A percentile compares a stretch with the other conserved stretches of the same genome.
Conservation (phyloP, 2,329 filamentous ascomycete genomes). For the Rutstroemia sp. region DNA sequence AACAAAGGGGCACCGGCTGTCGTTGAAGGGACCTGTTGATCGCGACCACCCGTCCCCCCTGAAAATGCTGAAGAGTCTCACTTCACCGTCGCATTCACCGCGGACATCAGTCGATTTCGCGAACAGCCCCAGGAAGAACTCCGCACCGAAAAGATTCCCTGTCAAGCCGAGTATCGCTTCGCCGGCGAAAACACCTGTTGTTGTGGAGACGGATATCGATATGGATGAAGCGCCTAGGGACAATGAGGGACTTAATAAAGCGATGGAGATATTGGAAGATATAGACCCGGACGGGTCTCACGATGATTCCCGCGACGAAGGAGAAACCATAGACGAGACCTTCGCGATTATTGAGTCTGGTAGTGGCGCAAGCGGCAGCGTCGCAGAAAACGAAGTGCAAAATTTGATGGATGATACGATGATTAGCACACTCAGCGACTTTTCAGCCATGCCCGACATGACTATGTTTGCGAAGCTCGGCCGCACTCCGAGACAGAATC, state of each 20-base stretch:
- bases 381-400: slow-evolving; percentile 1
- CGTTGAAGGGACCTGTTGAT: slow-evolving; percentile 21
- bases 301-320: slow-evolving; percentile 16
- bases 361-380: slow-evolving; percentile 29
- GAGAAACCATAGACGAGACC: slow-evolving; percentile 22
- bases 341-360: slow-evolving; percentile 27
- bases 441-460: slow-evolving; percentile 84
- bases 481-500: slow-evolving; percentile 39
- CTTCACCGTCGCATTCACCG: slow-evolving; percentile 18
- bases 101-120: slow-evolving; percentile 14
- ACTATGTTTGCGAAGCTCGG: slow-evolving; percentile 72
- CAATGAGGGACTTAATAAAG: slow-evolving; percentile 49
- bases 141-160: slow-evolving; percentile 50
- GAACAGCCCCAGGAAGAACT: slow-evolving; percentile 41
- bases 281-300: slow-evolving; percentile 25
- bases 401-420: slow-evolving; percentile 32
- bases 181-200: slow-evolving; percentile 27
- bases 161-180: slow-evolving; percentile 40
- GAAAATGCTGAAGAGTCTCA: slow-evolving; percentile 27
- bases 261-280: slow-evolving; percentile 58
- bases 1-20: slow-evolving; percentile 18
- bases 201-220: slow-evolving; percentile 18
- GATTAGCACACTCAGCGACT: slow-evolving; percentile 56
- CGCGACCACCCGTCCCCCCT: slow-evolving; percentile 21
- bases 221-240: slow-evolving; percentile 47